Conservation (phyloP, 495 filamentous ascomycete species). For the Pyrenula massariospora region DNA sequence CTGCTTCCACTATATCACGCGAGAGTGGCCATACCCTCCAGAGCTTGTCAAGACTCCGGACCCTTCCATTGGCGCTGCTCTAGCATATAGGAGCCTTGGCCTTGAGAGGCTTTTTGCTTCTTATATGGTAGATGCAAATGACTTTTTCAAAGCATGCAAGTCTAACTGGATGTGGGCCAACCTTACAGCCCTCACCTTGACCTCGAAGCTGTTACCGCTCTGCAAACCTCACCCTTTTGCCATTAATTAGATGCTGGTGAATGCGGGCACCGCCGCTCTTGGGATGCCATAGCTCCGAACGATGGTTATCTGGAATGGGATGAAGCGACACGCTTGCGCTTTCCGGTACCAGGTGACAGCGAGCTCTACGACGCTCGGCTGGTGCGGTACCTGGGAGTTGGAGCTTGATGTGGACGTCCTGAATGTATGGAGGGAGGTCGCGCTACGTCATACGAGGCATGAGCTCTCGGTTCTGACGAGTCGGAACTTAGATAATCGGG, state of each 20-base stretch:
- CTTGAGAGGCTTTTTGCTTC: constrained; percentile 9
- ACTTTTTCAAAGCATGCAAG: neutral
- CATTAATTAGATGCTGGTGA: constrained; percentile 7
- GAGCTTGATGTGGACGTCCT: constrained; percentile 15
- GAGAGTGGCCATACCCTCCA: neutral
- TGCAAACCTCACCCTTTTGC: constrained; percentile 8
- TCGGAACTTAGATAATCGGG: neutral
- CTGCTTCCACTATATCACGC: neutral
- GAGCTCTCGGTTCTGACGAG: neutral
- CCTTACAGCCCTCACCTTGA: constrained; percentile 1
- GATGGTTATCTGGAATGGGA: constrained; percentile 29
- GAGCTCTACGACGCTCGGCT: constrained; percentile 15
- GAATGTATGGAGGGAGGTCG: constrained; percentile 23
- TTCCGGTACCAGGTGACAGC: constrained; percentile 20
- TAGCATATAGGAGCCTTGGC: constrained; percentile 8
- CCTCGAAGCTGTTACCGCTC: constrained; percentile 21
- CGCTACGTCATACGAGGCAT: constrained; percentile 11
- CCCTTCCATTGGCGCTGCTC: constrained; percentile 6
- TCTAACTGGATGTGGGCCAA: neutral
- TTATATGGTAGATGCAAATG: constrained; percentile 1
- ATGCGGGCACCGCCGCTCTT: constrained; percentile 16
- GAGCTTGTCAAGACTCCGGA: neutral
- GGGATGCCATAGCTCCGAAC: constrained; percentile 23
- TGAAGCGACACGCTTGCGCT: constrained; percentile 19
- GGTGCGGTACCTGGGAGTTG: constrained; percentile 24